These are phyloP conservation scores for Tubosaeta brunneosetosa DNA, from an alignment of 768 basidiomycete genomes.

Conservation along the genomic window DNA sequence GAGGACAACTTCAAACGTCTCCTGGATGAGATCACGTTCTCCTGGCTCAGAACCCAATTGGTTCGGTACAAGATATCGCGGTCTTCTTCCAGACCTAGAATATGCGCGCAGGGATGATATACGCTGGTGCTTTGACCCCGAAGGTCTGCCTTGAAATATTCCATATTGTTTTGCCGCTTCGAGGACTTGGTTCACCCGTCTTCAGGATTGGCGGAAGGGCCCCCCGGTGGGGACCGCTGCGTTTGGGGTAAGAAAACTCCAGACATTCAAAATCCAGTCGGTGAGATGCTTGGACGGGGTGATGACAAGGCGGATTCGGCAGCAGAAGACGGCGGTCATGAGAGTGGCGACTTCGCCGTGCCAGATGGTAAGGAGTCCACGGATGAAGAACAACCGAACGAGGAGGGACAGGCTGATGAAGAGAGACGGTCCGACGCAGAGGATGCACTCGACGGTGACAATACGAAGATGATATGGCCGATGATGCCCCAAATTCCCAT, in stretches of 20 bases:
- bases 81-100: slow-evolving; percentile 12
- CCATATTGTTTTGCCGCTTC: slow-evolving; percentile 1
- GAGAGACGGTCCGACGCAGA: not conserved
- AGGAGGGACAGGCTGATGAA: not conserved
- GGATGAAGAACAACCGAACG: not conserved
- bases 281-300: slow-evolving; percentile 14
- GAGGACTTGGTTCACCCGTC: slow-evolving; percentile 8
- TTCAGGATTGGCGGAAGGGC: slow-evolving; percentile 8
- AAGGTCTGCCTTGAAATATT: not conserved
- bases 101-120: slow-evolving; percentile 4
- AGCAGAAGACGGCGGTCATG: slow-evolving; percentile 5
- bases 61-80: slow-evolving; percentile 17
- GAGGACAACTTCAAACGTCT: slow-evolving; percentile 8
- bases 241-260: too few relatives aligned
- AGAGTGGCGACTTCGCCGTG: slow-evolving; percentile 4
- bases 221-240: too few relatives aligned
- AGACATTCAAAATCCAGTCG: slow-evolving; percentile 8
- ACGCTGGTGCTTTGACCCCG: slow-evolving; percentile 9
- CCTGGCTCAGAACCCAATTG: slow-evolving; percentile 21
- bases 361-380: slow-evolving; percentile 1
- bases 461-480: not conserved
- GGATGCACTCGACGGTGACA: not conserved
- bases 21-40: slow-evolving; percentile 16
- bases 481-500: not conserved
- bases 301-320: slow-evolving; percentile 10